Percentiles rank a stretch among this genome's conserved stretches.
These are phyloP conservation scores for Rhododendron henanense DNA, from an alignment of 148 eudicot species.

Conservation along the genomic window DNA sequence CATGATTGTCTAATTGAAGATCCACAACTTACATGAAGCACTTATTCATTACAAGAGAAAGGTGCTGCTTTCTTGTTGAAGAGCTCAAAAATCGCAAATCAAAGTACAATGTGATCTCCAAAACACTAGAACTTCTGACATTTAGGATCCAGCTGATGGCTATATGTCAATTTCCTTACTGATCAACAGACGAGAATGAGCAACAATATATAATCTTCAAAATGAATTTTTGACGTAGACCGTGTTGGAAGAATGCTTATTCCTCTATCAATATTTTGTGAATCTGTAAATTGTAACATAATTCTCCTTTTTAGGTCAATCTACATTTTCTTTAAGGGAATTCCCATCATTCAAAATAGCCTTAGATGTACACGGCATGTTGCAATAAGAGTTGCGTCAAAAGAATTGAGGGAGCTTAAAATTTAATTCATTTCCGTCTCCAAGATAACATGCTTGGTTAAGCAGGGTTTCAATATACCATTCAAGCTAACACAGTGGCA, in stretches of 20 bases:
- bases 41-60: not conserved
- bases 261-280: not conserved
- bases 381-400: not conserved
- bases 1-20: not conserved
- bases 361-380: not conserved
- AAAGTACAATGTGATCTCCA: not conserved
- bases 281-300: not conserved
- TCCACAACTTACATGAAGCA: not conserved
- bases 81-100: not conserved
- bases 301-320: not conserved
- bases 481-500: not conserved
- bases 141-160: not conserved
- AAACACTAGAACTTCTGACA: not conserved
- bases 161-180: not conserved
- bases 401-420: not conserved
- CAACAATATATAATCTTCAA: not conserved
- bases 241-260: not conserved
- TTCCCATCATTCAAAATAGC: not conserved
- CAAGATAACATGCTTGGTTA: not conserved
- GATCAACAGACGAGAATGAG: not conserved
- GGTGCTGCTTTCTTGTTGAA: not conserved
- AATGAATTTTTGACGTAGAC: not conserved
- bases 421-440: not conserved
- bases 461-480: not conserved
- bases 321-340: not conserved